phyloP scores from a whole-genome alignment of 2,329 filamentous ascomycete genomes.

The Beauveria scarabaeidicola region DNA sequence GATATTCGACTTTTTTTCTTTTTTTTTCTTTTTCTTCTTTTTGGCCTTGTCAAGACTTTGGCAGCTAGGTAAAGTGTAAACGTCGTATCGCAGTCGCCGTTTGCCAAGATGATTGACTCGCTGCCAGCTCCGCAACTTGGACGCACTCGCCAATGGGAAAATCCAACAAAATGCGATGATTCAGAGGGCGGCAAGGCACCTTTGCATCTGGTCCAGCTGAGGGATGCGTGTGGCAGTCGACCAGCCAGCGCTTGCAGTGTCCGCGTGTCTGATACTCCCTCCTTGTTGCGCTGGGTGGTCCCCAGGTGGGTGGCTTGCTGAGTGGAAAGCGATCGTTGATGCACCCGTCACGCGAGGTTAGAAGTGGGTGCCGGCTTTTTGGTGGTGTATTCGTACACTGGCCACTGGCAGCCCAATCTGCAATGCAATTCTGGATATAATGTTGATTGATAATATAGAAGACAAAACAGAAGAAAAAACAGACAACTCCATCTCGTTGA shows the following conservation, averaged over 20 bases:
- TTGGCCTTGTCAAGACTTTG: too few relatives aligned
- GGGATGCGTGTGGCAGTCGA: slow-evolving; percentile 4
- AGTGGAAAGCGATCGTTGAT: slow-evolving; percentile 2
- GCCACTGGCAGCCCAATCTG: background rate
- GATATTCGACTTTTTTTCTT: too few relatives aligned
- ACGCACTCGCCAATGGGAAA: background rate
- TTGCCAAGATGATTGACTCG: slow-evolving; percentile 8
- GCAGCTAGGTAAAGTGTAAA: too few relatives aligned
- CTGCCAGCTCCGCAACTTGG: background rate
- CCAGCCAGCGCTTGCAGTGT: background rate
- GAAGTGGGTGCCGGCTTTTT: background rate
- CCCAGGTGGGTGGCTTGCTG: background rate
- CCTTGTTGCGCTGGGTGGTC: background rate
- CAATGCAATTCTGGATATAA: background rate
- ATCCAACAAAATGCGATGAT: background rate
- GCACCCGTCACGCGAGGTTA: slow-evolving; percentile 7
- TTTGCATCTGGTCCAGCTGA: background rate
- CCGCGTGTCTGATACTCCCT: slow-evolving; percentile 1
- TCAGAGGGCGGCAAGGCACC: background rate
- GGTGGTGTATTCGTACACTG: background rate
- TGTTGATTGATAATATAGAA: background rate
- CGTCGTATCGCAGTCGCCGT: background rate
- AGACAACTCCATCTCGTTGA: background rate
- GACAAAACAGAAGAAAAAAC: background rate
- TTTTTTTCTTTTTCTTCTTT: too few relatives aligned